A percentile compares a stretch with the other conserved stretches of the same genome.
phyloP scores from a whole-genome alignment of 73 alveolate species.

The Breviolum minutum region DNA sequence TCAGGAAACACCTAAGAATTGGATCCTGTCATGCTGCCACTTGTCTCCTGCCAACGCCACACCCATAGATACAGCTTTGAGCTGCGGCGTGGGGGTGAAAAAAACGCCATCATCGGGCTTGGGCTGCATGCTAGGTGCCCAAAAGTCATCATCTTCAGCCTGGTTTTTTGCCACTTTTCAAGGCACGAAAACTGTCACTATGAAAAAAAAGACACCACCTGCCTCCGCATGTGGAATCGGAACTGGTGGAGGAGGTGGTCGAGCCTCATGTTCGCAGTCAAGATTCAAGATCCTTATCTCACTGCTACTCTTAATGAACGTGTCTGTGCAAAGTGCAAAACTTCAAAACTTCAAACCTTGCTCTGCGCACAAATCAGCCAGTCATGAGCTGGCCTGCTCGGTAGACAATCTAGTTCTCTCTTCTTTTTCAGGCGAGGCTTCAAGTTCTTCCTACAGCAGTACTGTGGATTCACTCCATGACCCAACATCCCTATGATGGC shows the following conservation, averaged over 20 bases:
- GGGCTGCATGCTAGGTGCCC: constrained; percentile 52
- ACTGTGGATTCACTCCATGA: too few relatives aligned
- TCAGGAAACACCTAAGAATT: too few relatives aligned
- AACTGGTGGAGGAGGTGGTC: constrained; percentile 39
- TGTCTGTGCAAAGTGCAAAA: not conserved
- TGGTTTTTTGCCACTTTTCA: not conserved
- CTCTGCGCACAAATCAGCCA: not conserved
- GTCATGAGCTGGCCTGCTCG: not conserved
- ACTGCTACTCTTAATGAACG: too few relatives aligned
- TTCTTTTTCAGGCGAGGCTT: not conserved
- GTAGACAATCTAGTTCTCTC: not conserved
- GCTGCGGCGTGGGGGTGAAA: not conserved
- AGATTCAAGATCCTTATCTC: too few relatives aligned
- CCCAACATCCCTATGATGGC: too few relatives aligned
- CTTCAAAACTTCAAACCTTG: not conserved
- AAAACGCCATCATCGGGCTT: not conserved
- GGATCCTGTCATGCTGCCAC: not conserved
- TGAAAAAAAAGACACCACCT: not conserved
- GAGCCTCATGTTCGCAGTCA: not conserved
- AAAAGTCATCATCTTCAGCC: constrained; percentile 25
- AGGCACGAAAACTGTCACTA: not conserved
- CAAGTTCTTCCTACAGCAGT: too few relatives aligned
- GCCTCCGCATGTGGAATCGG: not conserved
- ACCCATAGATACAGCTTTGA: constrained; percentile 46
- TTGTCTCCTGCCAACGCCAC: constrained; percentile 41